Evolutionary conservation across 2,329 filamentous ascomycete species (phyloP).

Genomic region (Alternaria triticina): DNA sequence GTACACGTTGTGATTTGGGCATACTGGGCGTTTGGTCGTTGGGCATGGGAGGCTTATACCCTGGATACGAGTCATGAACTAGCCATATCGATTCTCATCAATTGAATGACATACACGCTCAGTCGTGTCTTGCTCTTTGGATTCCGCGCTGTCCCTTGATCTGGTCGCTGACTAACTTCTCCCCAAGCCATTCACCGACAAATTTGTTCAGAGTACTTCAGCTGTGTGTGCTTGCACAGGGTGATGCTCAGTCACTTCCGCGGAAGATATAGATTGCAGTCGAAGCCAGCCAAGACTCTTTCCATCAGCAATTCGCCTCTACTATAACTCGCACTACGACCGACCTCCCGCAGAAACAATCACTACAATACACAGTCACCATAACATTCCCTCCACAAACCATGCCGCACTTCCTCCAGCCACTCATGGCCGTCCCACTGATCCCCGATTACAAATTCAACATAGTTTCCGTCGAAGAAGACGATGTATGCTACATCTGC

Average conservation of each 20-base stretch:
- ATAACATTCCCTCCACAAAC: not conserved
- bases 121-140: not conserved
- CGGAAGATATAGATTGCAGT: not conserved
- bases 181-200: not conserved
- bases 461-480: not conserved
- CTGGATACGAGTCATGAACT: not conserved
- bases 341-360: not conserved
- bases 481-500: not conserved
- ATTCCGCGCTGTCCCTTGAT: not conserved
- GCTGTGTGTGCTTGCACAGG: not conserved
- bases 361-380: not conserved
- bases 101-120: not conserved
- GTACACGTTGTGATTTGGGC: not conserved
- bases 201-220: not conserved
- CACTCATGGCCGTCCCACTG: not conserved
- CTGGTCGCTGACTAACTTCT: not conserved
- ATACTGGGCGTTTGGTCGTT: not conserved
- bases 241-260: not conserved
- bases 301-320: not conserved
- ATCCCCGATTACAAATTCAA: not conserved
- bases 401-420: not conserved
- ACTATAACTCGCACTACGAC: not conserved
- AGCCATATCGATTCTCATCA: not conserved
- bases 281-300: not conserved
- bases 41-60: conserved; percentile 11